Conservation (phyloP, 306 rosid species). For the Glycine tomentella region DNA sequence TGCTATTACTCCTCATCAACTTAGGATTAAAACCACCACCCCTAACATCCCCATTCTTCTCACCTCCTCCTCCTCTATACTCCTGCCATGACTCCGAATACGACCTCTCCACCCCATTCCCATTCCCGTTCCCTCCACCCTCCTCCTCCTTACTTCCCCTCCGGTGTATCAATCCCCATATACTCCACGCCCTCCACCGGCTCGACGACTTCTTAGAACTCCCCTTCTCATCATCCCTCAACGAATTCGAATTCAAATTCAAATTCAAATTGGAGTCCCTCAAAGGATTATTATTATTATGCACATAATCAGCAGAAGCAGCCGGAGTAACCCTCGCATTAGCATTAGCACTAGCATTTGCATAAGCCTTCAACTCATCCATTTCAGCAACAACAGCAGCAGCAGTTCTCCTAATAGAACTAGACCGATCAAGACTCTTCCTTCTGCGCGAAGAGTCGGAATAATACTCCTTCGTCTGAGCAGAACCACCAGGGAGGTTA, state of each 20-base stretch:
- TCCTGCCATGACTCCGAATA: slow-evolving; percentile 93
- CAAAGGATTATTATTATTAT: slow-evolving; percentile 36
- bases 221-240: slow-evolving; percentile 88
- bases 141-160: slow-evolving; percentile 77
- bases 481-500: slow-evolving; percentile 73
- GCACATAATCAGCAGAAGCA: slow-evolving; percentile 59
- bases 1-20: slow-evolving; percentile 79
- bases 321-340: slow-evolving; percentile 77
- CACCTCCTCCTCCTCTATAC: slow-evolving; percentile 59
- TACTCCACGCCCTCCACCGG: slow-evolving; percentile 91
- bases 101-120: slow-evolving; percentile 83
- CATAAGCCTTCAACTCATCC: slow-evolving; percentile 77
- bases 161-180: slow-evolving; percentile 83
- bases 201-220: slow-evolving; percentile 71
- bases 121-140: slow-evolving; percentile 69
- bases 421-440: slow-evolving; percentile 92
- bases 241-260: slow-evolving; percentile 62
- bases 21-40: slow-evolving; percentile 68
- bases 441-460: slow-evolving; percentile 83
- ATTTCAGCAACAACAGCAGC: slow-evolving; percentile 96
- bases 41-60: slow-evolving; percentile 64
- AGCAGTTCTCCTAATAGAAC: slow-evolving; percentile 86
- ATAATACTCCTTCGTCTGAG: slow-evolving; percentile 89
- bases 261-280: slow-evolving; percentile 62
- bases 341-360: neutral